Evolutionary conservation across 495 filamentous ascomycete genomes (phyloP).

Genomic region (Penicillium chermesinum): DNA sequence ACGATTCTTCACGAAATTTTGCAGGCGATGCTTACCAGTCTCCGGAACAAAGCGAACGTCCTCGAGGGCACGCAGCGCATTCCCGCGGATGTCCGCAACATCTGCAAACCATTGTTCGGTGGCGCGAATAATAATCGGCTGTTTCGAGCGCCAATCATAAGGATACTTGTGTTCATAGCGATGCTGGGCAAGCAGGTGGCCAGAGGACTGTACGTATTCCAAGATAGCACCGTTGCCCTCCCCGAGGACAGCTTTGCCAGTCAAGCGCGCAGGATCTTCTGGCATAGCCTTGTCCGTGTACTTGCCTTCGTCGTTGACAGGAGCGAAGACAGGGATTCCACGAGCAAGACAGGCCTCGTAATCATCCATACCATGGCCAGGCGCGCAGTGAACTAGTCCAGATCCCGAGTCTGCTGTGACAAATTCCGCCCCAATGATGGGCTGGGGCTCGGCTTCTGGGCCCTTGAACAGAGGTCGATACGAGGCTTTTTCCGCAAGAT

Average conservation of each 20-base stretch:
- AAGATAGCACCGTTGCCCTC: constrained; percentile 67
- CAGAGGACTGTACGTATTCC: constrained; percentile 49
- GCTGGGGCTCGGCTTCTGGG: constrained; percentile 48
- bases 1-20: constrained; percentile 77
- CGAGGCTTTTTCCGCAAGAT: constrained; percentile 53
- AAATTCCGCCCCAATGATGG: constrained; percentile 75
- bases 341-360: constrained; percentile 70
- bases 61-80: constrained; percentile 61
- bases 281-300: constrained; percentile 77
- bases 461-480: constrained; percentile 66
- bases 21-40: constrained; percentile 62
- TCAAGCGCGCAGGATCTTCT: constrained; percentile 51
- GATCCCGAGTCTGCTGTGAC: constrained; percentile 83
- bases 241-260: constrained; percentile 56
- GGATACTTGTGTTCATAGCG: constrained; percentile 86
- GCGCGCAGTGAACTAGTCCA: constrained; percentile 88
- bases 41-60: constrained; percentile 75
- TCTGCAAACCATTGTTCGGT: constrained; percentile 98
- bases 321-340: constrained; percentile 67
- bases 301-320: constrained; percentile 72
- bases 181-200: constrained; percentile 59
- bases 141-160: constrained; percentile 94
- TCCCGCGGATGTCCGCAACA: constrained; percentile 71
- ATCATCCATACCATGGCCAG: constrained; percentile 95
- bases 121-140: constrained; percentile 82